These are phyloP conservation scores for Penstemon eatonii DNA, from an alignment of 257 asterid species.

Conservation along the genomic window DNA sequence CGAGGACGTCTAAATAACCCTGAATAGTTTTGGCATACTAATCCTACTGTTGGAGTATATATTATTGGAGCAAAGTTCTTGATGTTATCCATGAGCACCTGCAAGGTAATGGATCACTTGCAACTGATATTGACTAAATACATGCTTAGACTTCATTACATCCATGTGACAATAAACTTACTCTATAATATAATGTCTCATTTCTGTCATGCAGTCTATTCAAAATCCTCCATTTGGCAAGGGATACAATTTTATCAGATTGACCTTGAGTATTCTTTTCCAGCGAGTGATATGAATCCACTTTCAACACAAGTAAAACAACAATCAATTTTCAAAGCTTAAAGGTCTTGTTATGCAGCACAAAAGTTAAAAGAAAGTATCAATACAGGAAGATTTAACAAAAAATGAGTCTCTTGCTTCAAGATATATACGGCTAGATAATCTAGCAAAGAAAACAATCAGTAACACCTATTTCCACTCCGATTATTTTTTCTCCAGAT, in stretches of 20 bases:
- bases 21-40: conserved; percentile 98
- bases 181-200: conserved; percentile 96
- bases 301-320: conserved; percentile 45
- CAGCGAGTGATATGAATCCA: conserved; percentile 92
- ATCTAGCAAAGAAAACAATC: neutral
- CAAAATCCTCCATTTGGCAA: conserved; percentile 96
- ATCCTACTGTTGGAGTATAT: conserved; percentile 97
- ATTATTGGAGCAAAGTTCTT: conserved; percentile 88
- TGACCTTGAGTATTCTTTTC: conserved; percentile 90
- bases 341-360: neutral
- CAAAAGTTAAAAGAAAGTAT: conserved; percentile 15
- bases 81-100: conserved; percentile 94
- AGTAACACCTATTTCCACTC: conserved; percentile 1
- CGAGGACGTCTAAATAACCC: conserved; percentile 98
- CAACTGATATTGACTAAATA: conserved; percentile 27
- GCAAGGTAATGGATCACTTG: conserved; percentile 26
- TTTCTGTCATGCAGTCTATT: conserved; percentile 97
- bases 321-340: conserved; percentile 23
- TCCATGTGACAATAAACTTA: conserved; percentile 43
- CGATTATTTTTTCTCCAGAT: neutral
- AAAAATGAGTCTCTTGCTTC: neutral
- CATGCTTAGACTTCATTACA: conserved; percentile 10
- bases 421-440: conserved; percentile 5
- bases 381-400: conserved; percentile 12
- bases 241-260: conserved; percentile 53